Evolutionary conservation across 306 rosid genomes (phyloP).

Genomic region (Alnus rubra): DNA sequence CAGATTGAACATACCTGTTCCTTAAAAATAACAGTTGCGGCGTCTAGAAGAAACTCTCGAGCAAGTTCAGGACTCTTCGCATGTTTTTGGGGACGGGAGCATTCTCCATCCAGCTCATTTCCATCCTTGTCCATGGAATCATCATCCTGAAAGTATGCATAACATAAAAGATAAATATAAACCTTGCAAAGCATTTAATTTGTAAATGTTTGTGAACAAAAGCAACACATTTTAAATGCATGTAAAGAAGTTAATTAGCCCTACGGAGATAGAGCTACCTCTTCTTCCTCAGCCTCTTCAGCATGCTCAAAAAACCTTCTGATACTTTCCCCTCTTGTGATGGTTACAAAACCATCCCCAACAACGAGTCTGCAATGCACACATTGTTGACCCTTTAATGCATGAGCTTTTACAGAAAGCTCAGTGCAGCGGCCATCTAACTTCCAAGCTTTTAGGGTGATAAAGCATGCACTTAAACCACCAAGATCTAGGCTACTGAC

Average conservation of each 20-base stretch:
- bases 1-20: constrained; percentile 72
- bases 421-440: constrained; percentile 90
- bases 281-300: constrained; percentile 99
- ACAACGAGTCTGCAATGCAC: constrained; percentile 91
- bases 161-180: constrained; percentile 20
- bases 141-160: constrained; percentile 68
- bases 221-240: background rate
- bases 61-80: constrained; percentile 99
- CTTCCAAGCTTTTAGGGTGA: constrained; percentile 94
- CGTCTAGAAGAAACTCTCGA: constrained; percentile 94
- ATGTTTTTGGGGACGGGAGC: constrained; percentile 98
- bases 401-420: constrained; percentile 93
- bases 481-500: constrained; percentile 80
- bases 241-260: constrained; percentile 30
- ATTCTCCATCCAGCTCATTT: constrained; percentile 94
- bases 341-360: constrained; percentile 88
- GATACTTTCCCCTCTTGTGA: constrained; percentile 90
- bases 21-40: constrained; percentile 96
- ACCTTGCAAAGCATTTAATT: constrained; percentile 14
- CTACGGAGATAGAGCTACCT: constrained; percentile 56
- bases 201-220: background rate
- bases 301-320: constrained; percentile 96
- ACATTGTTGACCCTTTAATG: constrained; percentile 88
- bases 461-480: constrained; percentile 79
- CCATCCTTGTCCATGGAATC: constrained; percentile 93